Base-by-base conservation (phyloP, 768 basidiomycete species). In the Solioccasus polychromus region DNA sequence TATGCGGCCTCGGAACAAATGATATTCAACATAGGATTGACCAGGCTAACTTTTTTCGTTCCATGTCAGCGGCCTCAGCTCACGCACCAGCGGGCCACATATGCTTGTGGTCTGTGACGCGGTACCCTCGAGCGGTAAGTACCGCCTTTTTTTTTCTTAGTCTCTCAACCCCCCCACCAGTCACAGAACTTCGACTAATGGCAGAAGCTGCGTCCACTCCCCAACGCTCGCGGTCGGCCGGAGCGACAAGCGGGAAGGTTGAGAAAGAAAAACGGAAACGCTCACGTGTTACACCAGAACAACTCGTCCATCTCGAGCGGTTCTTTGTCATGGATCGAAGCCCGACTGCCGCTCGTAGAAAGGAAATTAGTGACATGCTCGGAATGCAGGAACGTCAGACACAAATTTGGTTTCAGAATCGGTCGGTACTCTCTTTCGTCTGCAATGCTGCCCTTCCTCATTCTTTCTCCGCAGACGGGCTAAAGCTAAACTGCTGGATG, bases 351-450 rank as follows among this genome's bases (percentile, higher is more conserved):
- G 74, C 76, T 10, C 75, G 80, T 39, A 73, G 89, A 34, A 78
- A 80, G 43, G 88, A 89, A 55, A 88, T 92, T 42, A 80, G 84
- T 47, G 77, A 82, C 20, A 63, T 78, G 44, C 71, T 92, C 5
- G 85, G 86, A 14, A 89, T 92, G 84, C 78, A 85, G 40, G 89
- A 91, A 66, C 81, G 88, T 29, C 89, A 91, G 71, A 89, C 86
- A 0, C 89, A 91, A 66, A 85, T 92, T 37, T 91, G 89, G 89
- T 92, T 90, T 57, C 88, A 92, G 62, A 91, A 92, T 60, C 73
- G 88, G 88, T 55, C 22, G 7, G 54, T 52, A 5, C 26, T 6
- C 25, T 25, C 8, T 32, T 39, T 10, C 42, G 11, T 34, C 2
- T 8, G 7, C 19, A 19, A 18, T 30, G 19, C 30, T 41, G 15